These are phyloP conservation scores for Herpomyces periplanetae DNA, from an alignment of 2,329 filamentous ascomycete species.

Conservation along the genomic window DNA sequence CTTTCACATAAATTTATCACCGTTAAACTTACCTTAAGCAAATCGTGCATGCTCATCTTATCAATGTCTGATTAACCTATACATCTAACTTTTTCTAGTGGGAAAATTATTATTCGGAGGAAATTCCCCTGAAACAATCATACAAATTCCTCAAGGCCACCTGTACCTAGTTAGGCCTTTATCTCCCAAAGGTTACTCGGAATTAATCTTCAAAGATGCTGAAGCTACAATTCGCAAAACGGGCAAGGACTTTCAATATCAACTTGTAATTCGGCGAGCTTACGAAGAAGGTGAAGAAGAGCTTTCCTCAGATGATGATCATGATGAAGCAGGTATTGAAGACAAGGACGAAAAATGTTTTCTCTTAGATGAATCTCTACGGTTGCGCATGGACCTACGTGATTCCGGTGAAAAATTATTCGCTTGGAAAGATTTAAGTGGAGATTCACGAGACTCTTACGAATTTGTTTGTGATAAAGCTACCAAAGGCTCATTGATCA, in stretches of 20 bases:
- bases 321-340: constrained; percentile 34
- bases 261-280: constrained; percentile 73
- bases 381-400: constrained; percentile 46
- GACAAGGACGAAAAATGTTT: constrained; percentile 94
- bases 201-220: constrained; percentile 94
- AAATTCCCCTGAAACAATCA: constrained; percentile 46
- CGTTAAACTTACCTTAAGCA: no score
- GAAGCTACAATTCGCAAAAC: constrained; percentile 67
- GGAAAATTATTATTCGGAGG: constrained; percentile 75
- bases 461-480: constrained; percentile 74
- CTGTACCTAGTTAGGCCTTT: constrained; percentile 82
- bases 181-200: constrained; percentile 85
- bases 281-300: constrained; percentile 95
- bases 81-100: constrained; percentile 13
- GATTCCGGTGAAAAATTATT: constrained; percentile 47
- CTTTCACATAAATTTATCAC: no score
- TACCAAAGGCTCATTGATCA: constrained; percentile 25
- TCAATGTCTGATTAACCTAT: constrained; percentile 1
- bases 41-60: no score
- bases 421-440: constrained; percentile 76
- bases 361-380: constrained; percentile 59
- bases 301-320: constrained; percentile 49
- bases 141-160: constrained; percentile 77
- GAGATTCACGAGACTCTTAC: constrained; percentile 74
- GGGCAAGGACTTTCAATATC: constrained; percentile 80